Base-by-base conservation (phyloP, 352 stramenopile species). In the Phytophthora foliorum region DNA sequence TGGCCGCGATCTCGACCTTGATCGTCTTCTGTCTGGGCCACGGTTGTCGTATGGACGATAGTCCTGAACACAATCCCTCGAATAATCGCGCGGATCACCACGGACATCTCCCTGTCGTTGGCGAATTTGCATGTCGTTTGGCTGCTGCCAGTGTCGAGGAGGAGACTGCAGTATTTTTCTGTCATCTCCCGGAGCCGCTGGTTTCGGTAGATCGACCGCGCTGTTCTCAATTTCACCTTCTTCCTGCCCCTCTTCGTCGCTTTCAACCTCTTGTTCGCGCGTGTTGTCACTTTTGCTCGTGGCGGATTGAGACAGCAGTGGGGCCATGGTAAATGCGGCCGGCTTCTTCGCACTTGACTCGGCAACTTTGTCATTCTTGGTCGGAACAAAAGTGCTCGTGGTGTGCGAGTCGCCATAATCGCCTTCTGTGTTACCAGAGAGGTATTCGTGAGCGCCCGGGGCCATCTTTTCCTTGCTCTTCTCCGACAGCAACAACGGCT, bases 181-280 rank as follows among this genome's bases (percentile, higher is more conserved):
- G 19, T 46, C 57, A 17, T 46, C 39, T 3, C 19, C 19, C 1
- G 11, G n/a, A 14, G 17, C 11, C 19, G 19, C 42, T 50, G 14
- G 11, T 29, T 36, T 17, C 4, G 21, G 7, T 6, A 55, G 14
- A 54, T 32, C 11, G 9, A 50, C 10, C 11, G 8, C 25, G n/a
- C 38, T 61, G 27, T 16, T 55, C 13, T 63, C 66, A 44, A 70
- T 65, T 64, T 74, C 66, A 6, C 51, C 60, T 57, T 74, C 66
- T 60, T 70, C 65, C 34, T 66, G 38, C 19, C 56, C 66, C 10
- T 44, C 46, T 42, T 74, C 52, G 10, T 46, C 60, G 27, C 60
- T 62, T 45, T 49, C 57, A 45, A 31, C n/a, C 13, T 44, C 19
- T 27, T 59, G 29, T 14, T 44, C 39, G 19, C 8, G n/a, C 19